Conservation (phyloP, 352 stramenopile species). For the Phytopythium chamaehyphon region DNA sequence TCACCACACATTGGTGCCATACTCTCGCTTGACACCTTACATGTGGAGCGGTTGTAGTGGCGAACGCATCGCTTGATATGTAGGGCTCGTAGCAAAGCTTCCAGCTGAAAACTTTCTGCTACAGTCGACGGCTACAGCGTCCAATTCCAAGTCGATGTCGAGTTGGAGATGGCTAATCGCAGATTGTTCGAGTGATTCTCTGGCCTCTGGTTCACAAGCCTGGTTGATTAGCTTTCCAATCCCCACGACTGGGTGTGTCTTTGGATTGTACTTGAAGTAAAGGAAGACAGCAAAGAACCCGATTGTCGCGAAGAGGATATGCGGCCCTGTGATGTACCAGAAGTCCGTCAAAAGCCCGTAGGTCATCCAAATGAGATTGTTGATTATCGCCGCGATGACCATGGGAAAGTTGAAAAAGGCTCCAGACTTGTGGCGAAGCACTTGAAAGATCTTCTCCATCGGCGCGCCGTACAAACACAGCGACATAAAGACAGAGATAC, state of each 20-base stretch:
- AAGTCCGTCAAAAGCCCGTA: slow-evolving; percentile 36
- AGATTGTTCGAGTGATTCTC: background rate
- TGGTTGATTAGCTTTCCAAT: too few relatives aligned
- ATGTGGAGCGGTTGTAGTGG: background rate
- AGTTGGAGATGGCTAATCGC: background rate
- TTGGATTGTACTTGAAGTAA: slow-evolving; percentile 23
- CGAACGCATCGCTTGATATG: background rate
- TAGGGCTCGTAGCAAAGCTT: background rate
- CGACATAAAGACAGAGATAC: slow-evolving; percentile 33
- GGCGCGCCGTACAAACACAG: slow-evolving; percentile 42
- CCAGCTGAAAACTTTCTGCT: background rate
- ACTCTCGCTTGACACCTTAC: too few relatives aligned
- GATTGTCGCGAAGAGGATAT: background rate
- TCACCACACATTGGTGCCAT: too few relatives aligned
- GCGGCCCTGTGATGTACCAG: slow-evolving; percentile 24
- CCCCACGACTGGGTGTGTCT: slow-evolving; percentile 12
- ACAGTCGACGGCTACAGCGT: background rate
- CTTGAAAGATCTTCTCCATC: slow-evolving; percentile 29
- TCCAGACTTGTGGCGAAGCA: slow-evolving; percentile 31
- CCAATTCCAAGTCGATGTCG: background rate
- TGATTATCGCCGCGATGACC: slow-evolving; percentile 27
- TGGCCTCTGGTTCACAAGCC: too few relatives aligned
- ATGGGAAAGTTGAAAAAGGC: slow-evolving; percentile 41
- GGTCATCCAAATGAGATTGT: slow-evolving; percentile 48
- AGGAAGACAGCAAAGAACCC: slow-evolving; percentile 11